Percentiles rank a stretch among this genome's conserved stretches.
phyloP scores from a whole-genome alignment of 169 alveolate genomes.

The Eimeria sp. region DNA sequence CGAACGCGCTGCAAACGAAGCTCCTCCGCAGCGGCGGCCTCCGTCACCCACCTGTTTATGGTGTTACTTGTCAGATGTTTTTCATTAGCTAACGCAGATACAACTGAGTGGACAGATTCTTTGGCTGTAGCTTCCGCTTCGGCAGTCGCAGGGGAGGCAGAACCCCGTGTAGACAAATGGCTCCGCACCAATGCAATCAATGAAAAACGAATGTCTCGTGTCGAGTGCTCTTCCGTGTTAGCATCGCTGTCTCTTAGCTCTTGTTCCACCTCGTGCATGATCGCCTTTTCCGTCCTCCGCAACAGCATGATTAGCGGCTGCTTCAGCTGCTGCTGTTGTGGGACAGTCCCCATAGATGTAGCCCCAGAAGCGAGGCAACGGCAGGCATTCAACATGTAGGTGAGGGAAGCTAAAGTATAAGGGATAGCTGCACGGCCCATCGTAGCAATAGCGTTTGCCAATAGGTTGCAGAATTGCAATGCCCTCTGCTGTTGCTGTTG shows the following conservation, averaged over 20 bases:
- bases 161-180: not conserved
- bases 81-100: not conserved
- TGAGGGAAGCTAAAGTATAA: not conserved
- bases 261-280: not conserved
- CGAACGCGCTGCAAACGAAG: conserved; percentile 15
- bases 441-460: conserved; percentile 9
- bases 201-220: not conserved
- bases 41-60: conserved; percentile 6
- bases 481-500: conserved; percentile 25
- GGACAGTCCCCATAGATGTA: not conserved
- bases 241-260: not conserved
- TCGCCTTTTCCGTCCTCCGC: conserved; percentile 21
- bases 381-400: conserved; percentile 33
- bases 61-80: not conserved
- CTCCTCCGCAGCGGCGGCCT: conserved; percentile 5
- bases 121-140: not conserved
- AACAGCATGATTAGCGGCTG: not conserved
- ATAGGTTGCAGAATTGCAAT: not conserved
- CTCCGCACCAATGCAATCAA: conserved; percentile 28
- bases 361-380: conserved; percentile 18
- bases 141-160: not conserved
- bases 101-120: not conserved
- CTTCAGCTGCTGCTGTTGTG: conserved; percentile 5
- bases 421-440: not conserved
- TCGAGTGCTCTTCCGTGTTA: not conserved